Percentiles rank a stretch among this genome's conserved stretches.
phyloP scores from a whole-genome alignment of 2,329 filamentous ascomycete genomes.

The Rutstroemia sp. region DNA sequence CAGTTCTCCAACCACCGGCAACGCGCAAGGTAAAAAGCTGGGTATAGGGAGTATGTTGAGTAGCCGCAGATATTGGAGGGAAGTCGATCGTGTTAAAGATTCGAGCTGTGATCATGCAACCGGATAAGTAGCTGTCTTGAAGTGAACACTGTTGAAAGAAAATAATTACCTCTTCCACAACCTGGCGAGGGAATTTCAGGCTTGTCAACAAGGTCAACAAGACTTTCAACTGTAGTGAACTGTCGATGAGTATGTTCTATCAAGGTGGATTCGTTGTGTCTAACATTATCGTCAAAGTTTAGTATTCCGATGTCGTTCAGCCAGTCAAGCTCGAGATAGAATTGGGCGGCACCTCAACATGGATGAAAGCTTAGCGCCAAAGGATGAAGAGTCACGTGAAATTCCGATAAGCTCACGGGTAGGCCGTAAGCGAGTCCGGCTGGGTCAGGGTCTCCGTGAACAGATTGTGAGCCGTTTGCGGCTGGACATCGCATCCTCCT shows the following conservation, averaged over 20 bases:
- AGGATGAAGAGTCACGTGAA: neutral
- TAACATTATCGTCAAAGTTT: constrained; percentile 6
- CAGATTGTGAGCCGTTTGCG: too few species aligned
- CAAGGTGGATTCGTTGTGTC: neutral
- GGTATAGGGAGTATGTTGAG: neutral
- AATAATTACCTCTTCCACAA: neutral
- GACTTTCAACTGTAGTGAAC: neutral
- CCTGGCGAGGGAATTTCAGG: neutral
- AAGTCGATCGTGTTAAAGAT: neutral
- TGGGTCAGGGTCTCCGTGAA: too few species aligned
- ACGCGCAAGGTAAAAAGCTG: neutral
- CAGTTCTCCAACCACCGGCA: neutral
- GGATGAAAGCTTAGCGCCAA: constrained; percentile 7
- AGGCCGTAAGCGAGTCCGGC: neutral
- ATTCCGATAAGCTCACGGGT: neutral
- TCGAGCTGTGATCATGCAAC: neutral
- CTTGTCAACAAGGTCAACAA: neutral
- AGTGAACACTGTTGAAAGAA: constrained; percentile 8
- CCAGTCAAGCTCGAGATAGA: constrained; percentile 3
- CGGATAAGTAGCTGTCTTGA: constrained; percentile 7
- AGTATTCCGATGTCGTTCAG: constrained; percentile 6
- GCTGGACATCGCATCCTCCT: too few species aligned
- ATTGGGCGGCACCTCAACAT: constrained; percentile 7
- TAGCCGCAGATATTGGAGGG: neutral
- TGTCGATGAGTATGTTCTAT: neutral